Evolutionary conservation across 2,329 filamentous ascomycete species (phyloP).

Genomic region (Fusarium sp.): DNA sequence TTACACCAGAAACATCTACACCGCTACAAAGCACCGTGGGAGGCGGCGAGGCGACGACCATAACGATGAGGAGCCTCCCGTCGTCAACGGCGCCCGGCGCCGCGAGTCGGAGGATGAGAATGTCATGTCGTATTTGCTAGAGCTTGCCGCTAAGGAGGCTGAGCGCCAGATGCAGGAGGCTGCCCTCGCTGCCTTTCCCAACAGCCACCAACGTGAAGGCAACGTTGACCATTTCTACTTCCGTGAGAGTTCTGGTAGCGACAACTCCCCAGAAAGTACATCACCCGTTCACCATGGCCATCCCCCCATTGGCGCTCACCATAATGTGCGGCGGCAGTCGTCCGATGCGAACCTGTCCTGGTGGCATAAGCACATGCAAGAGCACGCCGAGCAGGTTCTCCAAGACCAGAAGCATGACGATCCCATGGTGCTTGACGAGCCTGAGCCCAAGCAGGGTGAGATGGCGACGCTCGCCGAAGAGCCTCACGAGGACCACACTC

Average conservation of each 20-base stretch:
- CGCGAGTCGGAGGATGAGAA: slow-evolving; percentile 80
- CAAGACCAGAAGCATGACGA: slow-evolving; percentile 56
- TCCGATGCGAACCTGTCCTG: slow-evolving; percentile 74
- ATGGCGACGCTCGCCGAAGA: slow-evolving; percentile 39
- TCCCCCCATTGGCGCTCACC: slow-evolving; percentile 30
- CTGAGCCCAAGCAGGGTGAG: slow-evolving; percentile 34
- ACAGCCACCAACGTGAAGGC: slow-evolving; percentile 76
- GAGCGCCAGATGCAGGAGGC: slow-evolving; percentile 84
- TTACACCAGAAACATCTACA: slow-evolving; percentile 72
- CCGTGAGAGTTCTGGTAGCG: slow-evolving; percentile 71
- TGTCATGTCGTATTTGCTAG: slow-evolving; percentile 81
- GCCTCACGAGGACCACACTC: slow-evolving; percentile 30
- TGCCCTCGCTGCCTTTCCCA: slow-evolving; percentile 81
- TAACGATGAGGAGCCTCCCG: slow-evolving; percentile 14
- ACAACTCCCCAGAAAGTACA: slow-evolving; percentile 57
- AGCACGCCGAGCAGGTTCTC: slow-evolving; percentile 76
- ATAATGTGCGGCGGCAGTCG: slow-evolving; percentile 64
- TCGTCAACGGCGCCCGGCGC: slow-evolving; percentile 51
- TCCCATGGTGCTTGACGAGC: slow-evolving; percentile 46
- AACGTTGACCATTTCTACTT: slow-evolving; percentile 79
- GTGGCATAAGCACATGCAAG: slow-evolving; percentile 85
- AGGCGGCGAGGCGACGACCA: slow-evolving; percentile 41
- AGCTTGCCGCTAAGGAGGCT: slow-evolving; percentile 82
- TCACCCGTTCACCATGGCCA: slow-evolving; percentile 46
- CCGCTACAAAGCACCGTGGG: slow-evolving; percentile 56